Conservation (phyloP, 176 grass and related monocot genomes). For the Dactylis glomerata region DNA sequence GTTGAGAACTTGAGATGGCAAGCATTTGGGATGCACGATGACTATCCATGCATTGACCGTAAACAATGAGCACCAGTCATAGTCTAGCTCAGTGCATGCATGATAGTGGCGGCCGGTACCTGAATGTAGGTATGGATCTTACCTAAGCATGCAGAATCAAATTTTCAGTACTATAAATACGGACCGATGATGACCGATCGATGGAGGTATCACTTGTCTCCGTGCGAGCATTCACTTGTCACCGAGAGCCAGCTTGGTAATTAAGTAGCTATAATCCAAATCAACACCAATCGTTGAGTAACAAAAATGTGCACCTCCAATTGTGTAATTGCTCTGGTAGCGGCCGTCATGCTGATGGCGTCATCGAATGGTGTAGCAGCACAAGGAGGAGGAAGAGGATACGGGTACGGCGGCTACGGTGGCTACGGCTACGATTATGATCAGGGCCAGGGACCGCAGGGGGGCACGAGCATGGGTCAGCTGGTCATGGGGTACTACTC, state of each 20-base stretch:
- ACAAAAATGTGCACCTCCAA: neutral
- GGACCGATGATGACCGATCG: no score
- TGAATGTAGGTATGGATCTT: neutral
- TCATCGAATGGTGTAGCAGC: neutral
- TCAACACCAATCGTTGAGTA: neutral
- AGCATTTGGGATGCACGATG: neutral
- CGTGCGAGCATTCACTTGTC: neutral
- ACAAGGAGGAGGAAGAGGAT: neutral
- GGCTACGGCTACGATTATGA: neutral
- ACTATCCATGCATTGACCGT: neutral
- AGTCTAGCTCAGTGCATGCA: neutral
- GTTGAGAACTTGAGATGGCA: neutral
- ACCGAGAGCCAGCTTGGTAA: neutral
- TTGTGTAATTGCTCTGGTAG: neutral
- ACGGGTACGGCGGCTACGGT: neutral
- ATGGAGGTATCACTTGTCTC: neutral
- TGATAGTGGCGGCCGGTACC: neutral
- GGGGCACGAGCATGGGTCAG: neutral
- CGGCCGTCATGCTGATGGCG: neutral
- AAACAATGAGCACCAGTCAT: neutral
- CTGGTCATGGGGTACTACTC: slow-evolving; percentile 10
- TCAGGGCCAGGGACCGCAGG: neutral
- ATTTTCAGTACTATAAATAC: neutral
- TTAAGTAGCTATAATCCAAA: neutral
- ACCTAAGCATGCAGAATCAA: neutral